Percentiles rank a stretch among this genome's conserved stretches.
These are phyloP conservation scores for Fusarium transvaalense DNA, from an alignment of 2,329 filamentous ascomycete species.

Conservation along the genomic window DNA sequence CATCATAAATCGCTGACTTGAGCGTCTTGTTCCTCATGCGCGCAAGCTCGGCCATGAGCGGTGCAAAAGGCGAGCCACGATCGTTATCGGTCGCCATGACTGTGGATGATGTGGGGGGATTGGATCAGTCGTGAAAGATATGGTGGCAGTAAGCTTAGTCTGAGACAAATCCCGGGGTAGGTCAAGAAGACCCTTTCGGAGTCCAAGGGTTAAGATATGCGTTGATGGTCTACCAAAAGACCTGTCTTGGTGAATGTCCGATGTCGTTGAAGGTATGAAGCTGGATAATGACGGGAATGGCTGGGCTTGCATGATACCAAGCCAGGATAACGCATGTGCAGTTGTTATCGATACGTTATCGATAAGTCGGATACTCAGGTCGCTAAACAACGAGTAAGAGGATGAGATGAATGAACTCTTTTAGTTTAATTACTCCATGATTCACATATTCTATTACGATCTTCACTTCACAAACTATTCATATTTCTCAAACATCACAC, in stretches of 20 bases:
- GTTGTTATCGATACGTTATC: slow-evolving; percentile 46
- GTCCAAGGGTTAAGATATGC: slow-evolving; percentile 13
- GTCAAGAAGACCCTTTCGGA: background rate
- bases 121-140: background rate
- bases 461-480: background rate
- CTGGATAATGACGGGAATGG: slow-evolving; percentile 24
- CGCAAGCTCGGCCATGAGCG: slow-evolving; percentile 79
- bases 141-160: background rate
- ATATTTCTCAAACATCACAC: background rate
- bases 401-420: background rate
- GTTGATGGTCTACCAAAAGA: slow-evolving; percentile 18
- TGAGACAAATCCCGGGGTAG: background rate
- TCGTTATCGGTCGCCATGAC: slow-evolving; percentile 54
- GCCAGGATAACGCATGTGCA: slow-evolving; percentile 27
- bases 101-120: slow-evolving; percentile 16
- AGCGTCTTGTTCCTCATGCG: slow-evolving; percentile 77
- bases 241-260: slow-evolving; percentile 22
- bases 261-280: slow-evolving; percentile 42
- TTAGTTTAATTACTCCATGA: slow-evolving; percentile 2
- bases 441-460: background rate
- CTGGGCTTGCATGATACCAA: slow-evolving; percentile 21
- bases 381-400: slow-evolving; percentile 3
- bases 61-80: slow-evolving; percentile 61
- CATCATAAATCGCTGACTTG: slow-evolving; percentile 78
- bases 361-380: slow-evolving; percentile 34